phyloP scores from a whole-genome alignment of 495 filamentous ascomycete genomes.

The Peziza echinospora region DNA sequence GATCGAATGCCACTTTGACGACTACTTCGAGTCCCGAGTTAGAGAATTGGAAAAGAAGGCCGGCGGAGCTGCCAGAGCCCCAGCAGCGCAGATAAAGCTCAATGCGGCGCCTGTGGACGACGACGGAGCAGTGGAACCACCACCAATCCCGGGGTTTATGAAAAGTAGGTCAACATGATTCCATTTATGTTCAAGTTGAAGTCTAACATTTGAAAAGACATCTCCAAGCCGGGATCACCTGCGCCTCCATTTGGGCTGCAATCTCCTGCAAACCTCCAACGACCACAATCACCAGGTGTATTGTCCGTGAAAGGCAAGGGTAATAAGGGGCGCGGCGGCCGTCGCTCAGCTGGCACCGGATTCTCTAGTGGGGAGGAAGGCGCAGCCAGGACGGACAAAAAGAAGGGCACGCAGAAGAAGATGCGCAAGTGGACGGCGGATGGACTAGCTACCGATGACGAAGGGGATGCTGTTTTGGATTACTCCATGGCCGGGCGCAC shows the following conservation, averaged over 20 bases:
- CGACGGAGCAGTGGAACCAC: slow-evolving; percentile 22
- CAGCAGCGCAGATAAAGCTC: slow-evolving; percentile 9
- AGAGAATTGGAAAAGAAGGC: slow-evolving; percentile 46
- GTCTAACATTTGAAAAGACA: too few relatives aligned
- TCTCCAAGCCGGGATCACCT: slow-evolving; percentile 9
- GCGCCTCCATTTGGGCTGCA: not conserved
- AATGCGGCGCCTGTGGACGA: slow-evolving; percentile 22
- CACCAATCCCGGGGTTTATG: slow-evolving; percentile 33
- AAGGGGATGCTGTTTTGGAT: slow-evolving; percentile 54
- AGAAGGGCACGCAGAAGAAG: slow-evolving; percentile 47
- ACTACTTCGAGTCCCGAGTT: slow-evolving; percentile 85
- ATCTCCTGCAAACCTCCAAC: slow-evolving; percentile 45
- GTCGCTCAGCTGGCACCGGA: slow-evolving; percentile 36
- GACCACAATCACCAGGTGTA: slow-evolving; percentile 47
- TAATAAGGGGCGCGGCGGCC: slow-evolving; percentile 40
- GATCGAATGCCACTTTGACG: slow-evolving; percentile 61
- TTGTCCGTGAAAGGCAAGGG: slow-evolving; percentile 45
- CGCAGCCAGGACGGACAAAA: slow-evolving; percentile 33
- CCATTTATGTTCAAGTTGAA: too few relatives aligned
- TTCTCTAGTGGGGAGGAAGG: slow-evolving; percentile 69
- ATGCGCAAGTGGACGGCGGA: slow-evolving; percentile 79
- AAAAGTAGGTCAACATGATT: slow-evolving; percentile 22
- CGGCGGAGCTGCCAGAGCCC: slow-evolving; percentile 23
- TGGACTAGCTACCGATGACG: slow-evolving; percentile 64
- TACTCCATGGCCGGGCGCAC: slow-evolving; percentile 43